Evolutionary conservation across 2,329 filamentous ascomycete species (phyloP), one percentile per base, ranked within the genome.

Genomic region (Beauveria pseudobassiana): DNA sequence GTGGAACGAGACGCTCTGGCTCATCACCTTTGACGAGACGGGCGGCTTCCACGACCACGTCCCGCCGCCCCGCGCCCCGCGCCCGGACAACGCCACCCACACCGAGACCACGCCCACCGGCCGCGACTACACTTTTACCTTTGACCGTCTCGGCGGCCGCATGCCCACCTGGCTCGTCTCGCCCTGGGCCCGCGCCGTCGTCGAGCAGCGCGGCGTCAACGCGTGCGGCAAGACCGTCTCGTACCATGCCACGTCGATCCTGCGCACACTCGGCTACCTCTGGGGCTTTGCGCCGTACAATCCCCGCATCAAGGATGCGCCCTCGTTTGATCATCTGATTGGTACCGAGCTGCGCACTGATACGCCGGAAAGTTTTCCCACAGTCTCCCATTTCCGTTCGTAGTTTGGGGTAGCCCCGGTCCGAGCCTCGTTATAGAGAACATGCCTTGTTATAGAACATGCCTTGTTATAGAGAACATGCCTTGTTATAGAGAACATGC

Each of bases 241-340:
- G 30, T 80, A 79, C 66, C 75, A 73, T 3, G 76, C 77, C 58
- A 78, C 76, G 3, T 76, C 74, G 4, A 76, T 80, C 53, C 68
- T 80, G 12, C 73, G 72, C 61, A 76, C 74, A 26, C 65, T 79
- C 26, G 70, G 73, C 28, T 72, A 78, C 55, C 72, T 80, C 22
- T 80, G 76, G 73, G 74, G 69, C 43, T 68, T 78, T 66, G 74
- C 71, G 20, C 69, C 69, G 16, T 71, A 75, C 57, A 76, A 72
- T 8, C 72, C 71, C 0, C 71, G 75, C 0, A 75, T 77, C 18
- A 70, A 71, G 56, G 71, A 70, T 67, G 72, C 73, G 2, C 71
- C 75, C 5, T 73, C 74, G 2, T 78, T 78, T 48, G 70, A 71
- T 24, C 65, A 63, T 18, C 46, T 63, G 56, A 63, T 63, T 40